phyloP scores from a whole-genome alignment of 2,329 filamentous ascomycete species.

The Incumbomyces delicatus region DNA sequence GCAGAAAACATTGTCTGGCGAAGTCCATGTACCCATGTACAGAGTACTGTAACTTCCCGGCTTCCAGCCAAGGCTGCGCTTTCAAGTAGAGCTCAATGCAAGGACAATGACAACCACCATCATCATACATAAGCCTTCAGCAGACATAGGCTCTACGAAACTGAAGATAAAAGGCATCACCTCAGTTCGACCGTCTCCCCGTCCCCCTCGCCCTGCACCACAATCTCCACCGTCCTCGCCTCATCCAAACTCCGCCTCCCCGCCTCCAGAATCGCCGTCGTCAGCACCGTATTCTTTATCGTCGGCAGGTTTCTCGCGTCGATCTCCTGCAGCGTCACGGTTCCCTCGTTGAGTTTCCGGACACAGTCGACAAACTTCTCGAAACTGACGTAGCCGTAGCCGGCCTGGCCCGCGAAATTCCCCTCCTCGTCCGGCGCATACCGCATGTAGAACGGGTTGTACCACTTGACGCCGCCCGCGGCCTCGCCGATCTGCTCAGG shows the following conservation, averaged over 20 bases:
- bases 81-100: too few species aligned
- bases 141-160: too few species aligned
- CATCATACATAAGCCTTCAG: too few species aligned
- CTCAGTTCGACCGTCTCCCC: conserved; percentile 37
- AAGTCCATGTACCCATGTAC: too few species aligned
- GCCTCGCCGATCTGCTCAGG: conserved; percentile 43
- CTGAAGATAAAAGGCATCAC: too few species aligned
- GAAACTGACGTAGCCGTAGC: conserved; percentile 88
- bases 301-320: conserved; percentile 76
- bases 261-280: conserved; percentile 83
- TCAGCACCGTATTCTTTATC: conserved; percentile 78
- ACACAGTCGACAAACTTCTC: conserved; percentile 94
- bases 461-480: conserved; percentile 54
- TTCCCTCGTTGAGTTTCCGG: conserved; percentile 64
- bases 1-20: too few species aligned
- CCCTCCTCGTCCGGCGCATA: conserved; percentile 92
- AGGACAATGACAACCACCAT: too few species aligned
- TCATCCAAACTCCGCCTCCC: conserved; percentile 78
- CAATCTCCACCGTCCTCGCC: conserved; percentile 64
- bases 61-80: too few species aligned
- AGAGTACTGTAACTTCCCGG: too few species aligned
- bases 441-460: conserved; percentile 93
- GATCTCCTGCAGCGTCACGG: conserved; percentile 61
- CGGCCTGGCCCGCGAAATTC: conserved; percentile 82
- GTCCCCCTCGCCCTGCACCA: too few species aligned